phyloP scores from a whole-genome alignment of 164 flowering plant genomes.

The Kingdonia uniflora region DNA sequence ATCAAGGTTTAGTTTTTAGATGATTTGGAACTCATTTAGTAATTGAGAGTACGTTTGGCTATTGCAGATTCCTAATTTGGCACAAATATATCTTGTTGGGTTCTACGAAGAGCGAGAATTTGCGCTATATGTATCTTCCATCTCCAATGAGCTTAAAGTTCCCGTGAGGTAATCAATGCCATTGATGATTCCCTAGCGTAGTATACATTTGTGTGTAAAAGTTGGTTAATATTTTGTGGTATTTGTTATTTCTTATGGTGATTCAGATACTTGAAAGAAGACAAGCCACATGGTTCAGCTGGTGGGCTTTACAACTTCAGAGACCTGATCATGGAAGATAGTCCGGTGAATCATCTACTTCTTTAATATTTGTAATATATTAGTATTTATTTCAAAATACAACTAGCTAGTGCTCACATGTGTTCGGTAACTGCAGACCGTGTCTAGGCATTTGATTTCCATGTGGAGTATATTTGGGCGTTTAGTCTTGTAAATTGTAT shows the following conservation, averaged over 20 bases:
- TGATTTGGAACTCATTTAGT: not conserved
- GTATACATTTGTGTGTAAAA: not conserved
- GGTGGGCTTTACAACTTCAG: conserved; percentile 92
- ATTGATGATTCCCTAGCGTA: not conserved
- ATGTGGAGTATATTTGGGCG: too few species aligned
- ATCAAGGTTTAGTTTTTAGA: not conserved
- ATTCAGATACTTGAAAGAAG: conserved; percentile 84
- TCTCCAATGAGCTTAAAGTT: conserved; percentile 86
- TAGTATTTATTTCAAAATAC: not conserved
- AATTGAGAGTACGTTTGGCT: not conserved
- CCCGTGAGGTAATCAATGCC: conserved; percentile 76
- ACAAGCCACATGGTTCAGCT: conserved; percentile 96
- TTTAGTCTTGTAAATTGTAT: too few species aligned
- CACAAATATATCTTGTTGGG: conserved; percentile 84
- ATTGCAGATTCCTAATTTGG: conserved; percentile 77
- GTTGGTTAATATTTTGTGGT: too few species aligned
- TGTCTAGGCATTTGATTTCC: too few species aligned
- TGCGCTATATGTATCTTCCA: conserved; percentile 79
- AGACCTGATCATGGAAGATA: conserved; percentile 92
- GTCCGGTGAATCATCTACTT: conserved; percentile 43
- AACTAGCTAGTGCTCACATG: not conserved
- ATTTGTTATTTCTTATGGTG: conserved; percentile 7
- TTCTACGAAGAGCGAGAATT: conserved; percentile 98
- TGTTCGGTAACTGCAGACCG: too few species aligned
- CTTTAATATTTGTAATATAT: not conserved